phyloP scores from a whole-genome alignment of 805 yeast species.

The Saccharomycopsis oosterbeekiorum region DNA sequence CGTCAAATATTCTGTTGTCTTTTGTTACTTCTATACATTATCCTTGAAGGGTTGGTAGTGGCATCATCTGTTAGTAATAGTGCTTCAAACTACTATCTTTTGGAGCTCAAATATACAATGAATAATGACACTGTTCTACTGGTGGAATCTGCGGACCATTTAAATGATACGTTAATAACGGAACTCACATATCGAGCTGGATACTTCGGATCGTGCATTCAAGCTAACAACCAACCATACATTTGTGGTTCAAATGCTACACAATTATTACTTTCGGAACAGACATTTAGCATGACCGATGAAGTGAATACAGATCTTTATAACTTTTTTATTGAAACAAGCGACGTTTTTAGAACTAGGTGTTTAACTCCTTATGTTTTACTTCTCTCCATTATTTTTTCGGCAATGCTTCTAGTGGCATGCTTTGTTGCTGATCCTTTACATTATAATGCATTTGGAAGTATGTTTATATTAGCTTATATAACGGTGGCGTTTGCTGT shows the following conservation, averaged over 20 bases:
- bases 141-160: background rate
- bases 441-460: slow-evolving; percentile 6
- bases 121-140: background rate
- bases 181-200: slow-evolving; percentile 10
- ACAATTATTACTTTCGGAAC: slow-evolving; percentile 3
- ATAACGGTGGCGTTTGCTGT: slow-evolving; percentile 11
- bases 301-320: slow-evolving; percentile 9
- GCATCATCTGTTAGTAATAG: slow-evolving; percentile 14
- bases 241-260: slow-evolving; percentile 14
- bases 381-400: slow-evolving; percentile 9
- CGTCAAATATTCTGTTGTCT: slow-evolving; percentile 5
- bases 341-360: slow-evolving; percentile 9
- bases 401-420: slow-evolving; percentile 8
- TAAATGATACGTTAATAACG: background rate
- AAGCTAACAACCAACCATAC: slow-evolving; percentile 4
- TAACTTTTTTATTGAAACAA: slow-evolving; percentile 13
- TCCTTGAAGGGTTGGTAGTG: slow-evolving; percentile 17
- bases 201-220: slow-evolving; percentile 15
- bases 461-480: slow-evolving; percentile 10
- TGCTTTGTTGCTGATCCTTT: slow-evolving; percentile 12
- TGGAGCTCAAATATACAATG: slow-evolving; percentile 5
- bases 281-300: slow-evolving; percentile 3
- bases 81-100: slow-evolving; percentile 6
- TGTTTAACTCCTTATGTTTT: slow-evolving; percentile 19
- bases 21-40: slow-evolving; percentile 14